Conservation (phyloP, 2,329 filamentous ascomycete genomes). For the Lasiodiplodia gonubiensis region DNA sequence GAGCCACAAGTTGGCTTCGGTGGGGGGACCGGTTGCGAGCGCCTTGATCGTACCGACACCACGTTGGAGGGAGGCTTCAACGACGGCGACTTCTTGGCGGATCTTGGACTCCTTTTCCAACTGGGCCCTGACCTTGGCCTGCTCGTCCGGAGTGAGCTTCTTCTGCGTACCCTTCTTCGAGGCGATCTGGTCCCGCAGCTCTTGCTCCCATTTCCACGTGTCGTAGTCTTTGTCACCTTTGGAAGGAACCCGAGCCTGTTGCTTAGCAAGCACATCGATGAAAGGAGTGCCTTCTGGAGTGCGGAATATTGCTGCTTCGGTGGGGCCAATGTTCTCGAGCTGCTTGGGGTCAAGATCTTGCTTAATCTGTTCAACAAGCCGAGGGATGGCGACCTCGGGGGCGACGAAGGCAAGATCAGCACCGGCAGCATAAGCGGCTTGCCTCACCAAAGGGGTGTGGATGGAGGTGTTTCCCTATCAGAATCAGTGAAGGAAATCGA, state of each 20-base stretch:
- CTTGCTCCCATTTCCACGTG: conserved; percentile 95
- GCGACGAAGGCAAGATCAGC: conserved; percentile 94
- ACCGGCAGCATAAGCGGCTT: conserved; percentile 81
- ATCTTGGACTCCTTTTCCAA: conserved; percentile 85
- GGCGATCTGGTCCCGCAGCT: conserved; percentile 84
- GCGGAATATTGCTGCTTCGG: conserved; percentile 90
- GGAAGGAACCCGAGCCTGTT: conserved; percentile 72
- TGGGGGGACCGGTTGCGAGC: conserved; percentile 85
- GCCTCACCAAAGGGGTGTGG: conserved; percentile 54
- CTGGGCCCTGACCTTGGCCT: conserved; percentile 87
- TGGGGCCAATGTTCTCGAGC: conserved; percentile 75
- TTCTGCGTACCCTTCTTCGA: conserved; percentile 89
- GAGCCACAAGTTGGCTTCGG: conserved; percentile 87
- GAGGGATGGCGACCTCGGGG: conserved; percentile 78
- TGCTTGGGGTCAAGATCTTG: conserved; percentile 74
- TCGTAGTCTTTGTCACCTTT: conserved; percentile 97
- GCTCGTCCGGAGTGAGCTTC: conserved; percentile 89
- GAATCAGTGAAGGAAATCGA: conserved; percentile 21
- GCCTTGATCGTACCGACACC: conserved; percentile 85
- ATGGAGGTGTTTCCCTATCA: conserved; percentile 33
- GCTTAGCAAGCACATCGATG: conserved; percentile 88
- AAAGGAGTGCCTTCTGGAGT: conserved; percentile 88
- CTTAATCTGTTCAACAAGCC: conserved; percentile 74
- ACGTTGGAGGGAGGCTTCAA: conserved; percentile 75
- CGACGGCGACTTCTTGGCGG: conserved; percentile 70